These are phyloP conservation scores for Pseudocercospora fuligena DNA, from an alignment of 2,329 filamentous ascomycete species.

Conservation along the genomic window DNA sequence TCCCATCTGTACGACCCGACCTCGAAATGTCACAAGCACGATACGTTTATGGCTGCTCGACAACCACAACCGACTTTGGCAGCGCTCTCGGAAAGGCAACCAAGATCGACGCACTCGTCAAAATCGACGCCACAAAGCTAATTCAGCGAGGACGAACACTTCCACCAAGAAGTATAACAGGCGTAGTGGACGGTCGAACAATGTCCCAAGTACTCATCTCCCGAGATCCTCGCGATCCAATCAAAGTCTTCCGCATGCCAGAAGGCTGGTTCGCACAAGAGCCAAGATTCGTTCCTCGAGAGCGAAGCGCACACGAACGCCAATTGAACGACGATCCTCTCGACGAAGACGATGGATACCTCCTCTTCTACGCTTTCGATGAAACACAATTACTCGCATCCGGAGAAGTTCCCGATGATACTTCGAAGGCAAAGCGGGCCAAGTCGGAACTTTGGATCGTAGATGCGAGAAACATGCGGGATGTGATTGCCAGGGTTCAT, in stretches of 20 bases:
- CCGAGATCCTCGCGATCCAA: constrained; percentile 49
- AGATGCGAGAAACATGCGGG: constrained; percentile 65
- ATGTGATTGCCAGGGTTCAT: constrained; percentile 62
- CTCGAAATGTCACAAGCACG: constrained; percentile 61
- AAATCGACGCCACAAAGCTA: constrained; percentile 61
- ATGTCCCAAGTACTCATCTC: constrained; percentile 58
- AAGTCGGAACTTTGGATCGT: constrained; percentile 71
- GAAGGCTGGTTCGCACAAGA: constrained; percentile 68
- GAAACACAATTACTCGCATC: constrained; percentile 61
- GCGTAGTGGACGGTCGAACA: constrained; percentile 65
- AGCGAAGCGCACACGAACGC: constrained; percentile 55
- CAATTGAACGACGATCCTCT: constrained; percentile 25
- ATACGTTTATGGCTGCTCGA: constrained; percentile 72
- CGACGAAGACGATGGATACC: constrained; percentile 69
- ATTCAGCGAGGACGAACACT: constrained; percentile 56
- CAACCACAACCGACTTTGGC: constrained; percentile 60
- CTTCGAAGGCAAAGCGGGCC: constrained; percentile 37
- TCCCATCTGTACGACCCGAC: constrained; percentile 63
- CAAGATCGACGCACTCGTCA: constrained; percentile 69
- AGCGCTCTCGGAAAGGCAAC: constrained; percentile 66
- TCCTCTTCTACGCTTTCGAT: constrained; percentile 73
- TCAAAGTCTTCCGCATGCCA: constrained; percentile 67
- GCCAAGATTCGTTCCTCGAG: constrained; percentile 68
- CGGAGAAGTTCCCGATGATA: constrained; percentile 44
- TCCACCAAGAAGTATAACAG: constrained; percentile 53